Evolutionary conservation across 2,329 filamentous ascomycete species (phyloP).

Genomic region (Colletotrichum endophyticum): DNA sequence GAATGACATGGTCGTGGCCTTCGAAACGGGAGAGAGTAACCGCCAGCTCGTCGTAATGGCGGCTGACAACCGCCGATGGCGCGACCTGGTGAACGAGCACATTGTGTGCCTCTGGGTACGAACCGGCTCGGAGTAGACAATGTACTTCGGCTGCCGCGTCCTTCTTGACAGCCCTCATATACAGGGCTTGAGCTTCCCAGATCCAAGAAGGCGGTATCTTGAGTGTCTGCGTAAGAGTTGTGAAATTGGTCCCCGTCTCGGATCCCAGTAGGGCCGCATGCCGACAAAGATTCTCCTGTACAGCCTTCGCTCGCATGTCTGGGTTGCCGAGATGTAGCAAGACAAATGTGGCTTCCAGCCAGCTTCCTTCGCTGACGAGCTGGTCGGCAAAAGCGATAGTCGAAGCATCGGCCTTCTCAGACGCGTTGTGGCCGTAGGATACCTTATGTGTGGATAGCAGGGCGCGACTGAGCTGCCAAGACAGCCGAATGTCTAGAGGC

Average conservation of each 20-base stretch:
- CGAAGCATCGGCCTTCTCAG: slow-evolving; percentile 68
- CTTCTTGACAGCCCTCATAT: slow-evolving; percentile 75
- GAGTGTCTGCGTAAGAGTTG: slow-evolving; percentile 65
- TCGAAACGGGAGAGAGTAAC: slow-evolving; percentile 76
- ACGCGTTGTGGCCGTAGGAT: slow-evolving; percentile 57
- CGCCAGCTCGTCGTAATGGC: slow-evolving; percentile 74
- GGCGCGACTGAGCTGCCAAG: slow-evolving; percentile 83
- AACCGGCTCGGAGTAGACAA: slow-evolving; percentile 78
- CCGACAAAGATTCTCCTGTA: slow-evolving; percentile 76
- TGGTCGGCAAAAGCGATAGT: slow-evolving; percentile 70
- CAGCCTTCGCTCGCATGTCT: slow-evolving; percentile 65
- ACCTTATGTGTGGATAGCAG: slow-evolving; percentile 57
- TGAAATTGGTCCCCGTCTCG: slow-evolving; percentile 61
- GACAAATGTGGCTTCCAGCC: slow-evolving; percentile 77
- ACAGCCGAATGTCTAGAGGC: slow-evolving; percentile 75
- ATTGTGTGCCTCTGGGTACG: slow-evolving; percentile 81
- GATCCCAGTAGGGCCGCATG: slow-evolving; percentile 72
- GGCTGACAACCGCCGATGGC: slow-evolving; percentile 80
- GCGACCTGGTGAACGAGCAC: slow-evolving; percentile 83
- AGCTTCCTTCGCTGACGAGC: slow-evolving; percentile 67
- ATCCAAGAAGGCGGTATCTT: slow-evolving; percentile 80
- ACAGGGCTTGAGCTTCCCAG: slow-evolving; percentile 84
- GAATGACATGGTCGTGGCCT: slow-evolving; percentile 63
- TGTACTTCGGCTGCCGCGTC: slow-evolving; percentile 75
- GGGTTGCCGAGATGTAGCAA: slow-evolving; percentile 75